Evolutionary conservation across 345 rosid genomes (phyloP), one percentile per base, ranked within the genome.

Genomic region (Linum usitatissimum): DNA sequence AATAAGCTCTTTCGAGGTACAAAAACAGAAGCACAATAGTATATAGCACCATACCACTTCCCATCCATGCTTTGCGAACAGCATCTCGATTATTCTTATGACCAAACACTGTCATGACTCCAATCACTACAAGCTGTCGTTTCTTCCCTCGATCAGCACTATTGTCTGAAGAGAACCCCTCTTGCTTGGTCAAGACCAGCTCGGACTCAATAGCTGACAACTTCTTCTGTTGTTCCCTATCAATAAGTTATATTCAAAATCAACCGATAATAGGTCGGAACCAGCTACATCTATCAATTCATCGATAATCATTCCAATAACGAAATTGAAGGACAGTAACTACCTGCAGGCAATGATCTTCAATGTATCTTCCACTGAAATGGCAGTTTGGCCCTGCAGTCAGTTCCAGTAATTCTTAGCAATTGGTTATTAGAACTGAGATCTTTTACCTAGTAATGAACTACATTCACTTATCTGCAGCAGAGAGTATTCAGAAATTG

Each of bases 301-400:
- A 23, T 23, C n/a, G n/a, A n/a, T n/a, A n/a, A 23, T 23, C 28
- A 23, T 23, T 23, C 28, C 28, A 23, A 62, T n/a, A 55, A 68
- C 18, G 21, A 45, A 65, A 49, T 3, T 18, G 1, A 45, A 23
- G 19, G 60, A 51, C 20, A 7, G 57, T 34, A 9, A 14, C 59
- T 42, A 72, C 75, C 75, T 72, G 75, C 75, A 72, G 45, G 68
- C 68, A 51, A 72, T 72, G 53, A 72, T 72, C 61, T 72, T 72
- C 61, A 72, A 40, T 20, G 75, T 72, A 67, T 72, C 75, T 51
- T 72, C 75, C 53, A 72, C 71, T 17, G 75, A 72, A 34, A 72
- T 67, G 15, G 75, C 75, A 67, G 71, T 58, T 63, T 59, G 71
- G 13, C 75, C 75, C 71, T 72, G 45, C 59, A 34, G 38, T 15